Evolutionary conservation across 2,329 filamentous ascomycete species (phyloP), one percentile per base, ranked within the genome.

Genomic region (Talaromyces sp.): DNA sequence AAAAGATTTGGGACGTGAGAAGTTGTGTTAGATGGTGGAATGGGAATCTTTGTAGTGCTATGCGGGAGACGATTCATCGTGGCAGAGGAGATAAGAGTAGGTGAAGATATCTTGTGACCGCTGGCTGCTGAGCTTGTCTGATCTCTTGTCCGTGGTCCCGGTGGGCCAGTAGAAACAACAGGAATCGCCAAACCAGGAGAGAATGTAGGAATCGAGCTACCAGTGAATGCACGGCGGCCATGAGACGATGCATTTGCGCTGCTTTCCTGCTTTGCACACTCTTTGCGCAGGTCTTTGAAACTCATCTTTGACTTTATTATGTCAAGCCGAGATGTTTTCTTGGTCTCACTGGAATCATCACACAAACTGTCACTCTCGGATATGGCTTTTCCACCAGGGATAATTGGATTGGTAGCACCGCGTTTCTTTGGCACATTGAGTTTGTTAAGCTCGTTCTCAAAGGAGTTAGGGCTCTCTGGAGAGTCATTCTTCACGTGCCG

Each of bases 221-320:
- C 16, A 19, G 33, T 44, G 13, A 42, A 6, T 14, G 27, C 30
- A 22, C 35, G 43, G n/a, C n/a, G 48, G n/a, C n/a, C 7, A 1
- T 10, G 19, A 7, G 13, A 33, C 9, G 36, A 40, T n/a, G 16
- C 19, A 6, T 35, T 13, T 27, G 24, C 29, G 20, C 3, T 56
- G 11, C 9, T 46, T 1, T 52, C 54, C 7, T 60, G 57, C 24
- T 54, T 63, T 9, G 55, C 41, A n/a, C 57, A 50, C 22, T 69
- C 66, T 33, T 65, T 68, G 1, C 52, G 60, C 7, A 70, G 37
- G 29, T 69, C 67, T 16, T 66, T 69, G 41, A 69, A 55, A 35
- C 66, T 69, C 27, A 69, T 58, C 49, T 70, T 70, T 3, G 64
- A 65, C 33, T 58, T 58, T 33, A 70, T 54, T 3, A 60, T 44